Conservation (phyloP, 225 moss, liverwort and hornwort species). For the Anthoceros angustus region DNA sequence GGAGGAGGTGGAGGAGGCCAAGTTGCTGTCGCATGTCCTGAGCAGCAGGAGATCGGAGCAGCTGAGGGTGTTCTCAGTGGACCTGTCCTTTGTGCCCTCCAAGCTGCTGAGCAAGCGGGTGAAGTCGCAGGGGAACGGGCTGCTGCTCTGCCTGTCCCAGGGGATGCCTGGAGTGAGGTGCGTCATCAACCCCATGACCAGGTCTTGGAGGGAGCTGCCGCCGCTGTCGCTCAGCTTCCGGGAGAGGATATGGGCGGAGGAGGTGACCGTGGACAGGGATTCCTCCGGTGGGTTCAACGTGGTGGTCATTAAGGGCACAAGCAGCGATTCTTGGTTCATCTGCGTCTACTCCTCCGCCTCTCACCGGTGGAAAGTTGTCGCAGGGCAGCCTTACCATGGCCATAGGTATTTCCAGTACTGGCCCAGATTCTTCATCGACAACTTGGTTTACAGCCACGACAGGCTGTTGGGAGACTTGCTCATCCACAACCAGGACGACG, state of each 20-base stretch:
- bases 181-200: not conserved
- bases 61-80: not conserved
- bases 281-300: not conserved
- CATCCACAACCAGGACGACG: not conserved
- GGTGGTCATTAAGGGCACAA: not conserved
- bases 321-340: not conserved
- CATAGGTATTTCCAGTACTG: conserved; percentile 2
- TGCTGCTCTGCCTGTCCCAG: conserved; percentile 1
- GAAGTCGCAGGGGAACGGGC: conserved; percentile 4
- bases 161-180: not conserved
- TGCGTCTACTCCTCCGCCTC: not conserved
- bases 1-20: not conserved
- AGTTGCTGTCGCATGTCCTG: not conserved
- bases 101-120: not conserved
- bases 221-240: not conserved
- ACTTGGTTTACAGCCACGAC: conserved; percentile 2
- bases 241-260: conserved; percentile 2
- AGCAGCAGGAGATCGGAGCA: not conserved
- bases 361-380: not conserved
- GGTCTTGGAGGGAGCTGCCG: not conserved
- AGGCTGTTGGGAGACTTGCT: not conserved
- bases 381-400: not conserved
- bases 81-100: not conserved
- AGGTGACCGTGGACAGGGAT: not conserved
- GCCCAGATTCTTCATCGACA: conserved; percentile 1